Evolutionary conservation across 495 filamentous ascomycete species (phyloP).

Genomic region (Aspergillus biplanus): DNA sequence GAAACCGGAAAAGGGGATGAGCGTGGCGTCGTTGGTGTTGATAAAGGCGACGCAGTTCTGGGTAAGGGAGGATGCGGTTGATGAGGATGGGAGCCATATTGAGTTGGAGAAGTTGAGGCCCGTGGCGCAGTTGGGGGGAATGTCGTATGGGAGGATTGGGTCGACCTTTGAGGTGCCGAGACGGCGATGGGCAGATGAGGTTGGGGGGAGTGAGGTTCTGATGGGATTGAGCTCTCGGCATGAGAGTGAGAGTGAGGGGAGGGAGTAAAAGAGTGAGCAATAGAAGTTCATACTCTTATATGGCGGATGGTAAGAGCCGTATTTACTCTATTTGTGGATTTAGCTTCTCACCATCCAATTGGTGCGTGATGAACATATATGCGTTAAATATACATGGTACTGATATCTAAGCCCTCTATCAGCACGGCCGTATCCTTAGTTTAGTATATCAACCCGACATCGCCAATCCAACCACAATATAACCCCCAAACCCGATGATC

Average conservation of each 20-base stretch:
- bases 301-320: not conserved
- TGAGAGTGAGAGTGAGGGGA: too few relatives aligned
- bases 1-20: constrained; percentile 61
- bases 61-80: constrained; percentile 78
- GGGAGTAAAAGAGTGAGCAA: too few relatives aligned
- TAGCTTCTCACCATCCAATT: too few relatives aligned
- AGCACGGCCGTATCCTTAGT: too few relatives aligned
- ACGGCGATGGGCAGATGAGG: constrained; percentile 61
- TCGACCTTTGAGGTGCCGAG: constrained; percentile 72
- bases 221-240: constrained; percentile 24
- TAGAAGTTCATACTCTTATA: too few relatives aligned
- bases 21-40: constrained; percentile 68
- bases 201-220: constrained; percentile 47
- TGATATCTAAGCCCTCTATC: too few relatives aligned
- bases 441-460: too few relatives aligned
- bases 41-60: constrained; percentile 83
- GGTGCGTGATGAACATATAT: too few relatives aligned
- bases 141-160: constrained; percentile 69
- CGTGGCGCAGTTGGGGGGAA: constrained; percentile 74
- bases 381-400: too few relatives aligned
- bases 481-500: too few relatives aligned
- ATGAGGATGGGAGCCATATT: constrained; percentile 69
- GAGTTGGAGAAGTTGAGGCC: constrained; percentile 72
- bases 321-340: too few relatives aligned
- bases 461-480: too few relatives aligned